Evolutionary conservation across 768 basidiomycete genomes (phyloP).

Genomic region (Ramaria sp.): DNA sequence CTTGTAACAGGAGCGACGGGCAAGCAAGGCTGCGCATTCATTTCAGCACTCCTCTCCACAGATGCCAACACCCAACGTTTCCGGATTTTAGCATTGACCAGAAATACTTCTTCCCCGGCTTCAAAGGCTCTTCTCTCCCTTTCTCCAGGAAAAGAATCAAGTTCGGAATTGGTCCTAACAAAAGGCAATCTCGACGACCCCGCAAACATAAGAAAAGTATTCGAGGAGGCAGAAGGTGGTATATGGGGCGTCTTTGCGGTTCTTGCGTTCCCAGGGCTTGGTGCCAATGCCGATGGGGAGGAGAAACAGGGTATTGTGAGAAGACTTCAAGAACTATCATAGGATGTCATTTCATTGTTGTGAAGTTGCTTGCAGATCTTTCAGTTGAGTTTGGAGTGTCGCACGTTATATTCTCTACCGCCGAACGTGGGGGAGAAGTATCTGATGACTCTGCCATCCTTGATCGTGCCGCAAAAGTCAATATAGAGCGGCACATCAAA

Average conservation of each 20-base stretch:
- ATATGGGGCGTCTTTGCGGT: constrained; percentile 31
- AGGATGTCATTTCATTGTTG: no score
- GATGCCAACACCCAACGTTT: constrained; percentile 15
- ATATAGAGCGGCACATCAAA: constrained; percentile 27
- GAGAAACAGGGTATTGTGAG: constrained; percentile 30
- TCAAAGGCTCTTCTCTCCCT: constrained; percentile 16
- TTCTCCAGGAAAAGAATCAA: neutral
- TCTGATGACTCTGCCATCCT: constrained; percentile 21
- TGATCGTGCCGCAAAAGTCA: constrained; percentile 25
- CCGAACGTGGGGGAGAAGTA: constrained; percentile 27
- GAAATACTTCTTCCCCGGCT: constrained; percentile 20
- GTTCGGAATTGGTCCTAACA: constrained; percentile 22
- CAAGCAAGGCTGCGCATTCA: constrained; percentile 25
- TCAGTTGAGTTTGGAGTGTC: constrained; percentile 26
- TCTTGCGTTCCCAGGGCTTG: constrained; percentile 26
- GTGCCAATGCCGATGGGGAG: constrained; percentile 26
- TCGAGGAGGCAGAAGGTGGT: constrained; percentile 21
- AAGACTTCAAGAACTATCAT: neutral
- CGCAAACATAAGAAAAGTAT: constrained; percentile 21
- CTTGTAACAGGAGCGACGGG: constrained; percentile 29
- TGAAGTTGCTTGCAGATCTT: constrained; percentile 25
- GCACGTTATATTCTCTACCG: constrained; percentile 26
- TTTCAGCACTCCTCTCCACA: constrained; percentile 17
- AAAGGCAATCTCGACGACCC: constrained; percentile 25
- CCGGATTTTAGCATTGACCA: constrained; percentile 27